A percentile compares a stretch with the other conserved stretches of the same genome.
phyloP scores from a whole-genome alignment of 371 early-diverging fungal genomes.

The Mucor ambiguus region DNA sequence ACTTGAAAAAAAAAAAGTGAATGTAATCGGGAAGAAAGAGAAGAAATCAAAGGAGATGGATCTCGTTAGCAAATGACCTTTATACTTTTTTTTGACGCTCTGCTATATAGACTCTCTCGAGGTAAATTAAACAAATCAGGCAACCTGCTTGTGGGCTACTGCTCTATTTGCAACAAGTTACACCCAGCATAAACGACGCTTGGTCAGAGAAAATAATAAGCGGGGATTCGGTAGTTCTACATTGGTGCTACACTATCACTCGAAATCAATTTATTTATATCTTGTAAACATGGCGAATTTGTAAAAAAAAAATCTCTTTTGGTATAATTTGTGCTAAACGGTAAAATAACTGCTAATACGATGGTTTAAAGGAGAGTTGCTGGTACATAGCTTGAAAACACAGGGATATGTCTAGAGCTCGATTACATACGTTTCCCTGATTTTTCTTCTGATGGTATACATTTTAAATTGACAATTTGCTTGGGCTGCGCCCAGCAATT shows the following conservation, averaged over 20 bases:
- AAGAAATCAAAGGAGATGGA: slow-evolving; percentile 1
- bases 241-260: not conserved
- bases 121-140: slow-evolving; percentile 10
- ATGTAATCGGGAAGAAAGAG: not conserved
- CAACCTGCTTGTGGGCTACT: slow-evolving; percentile 17
- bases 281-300: not conserved
- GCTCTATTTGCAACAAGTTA: slow-evolving; percentile 23
- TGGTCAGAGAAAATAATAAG: not conserved
- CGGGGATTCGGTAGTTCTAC: slow-evolving; percentile 9
- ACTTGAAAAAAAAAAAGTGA: not conserved
- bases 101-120: slow-evolving; percentile 1
- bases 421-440: too few relatives aligned
- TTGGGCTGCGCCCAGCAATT: not conserved
- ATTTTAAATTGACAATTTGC: not conserved
- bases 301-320: not conserved
- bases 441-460: too few relatives aligned
- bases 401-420: too few relatives aligned
- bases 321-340: not conserved
- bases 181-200: slow-evolving; percentile 9
- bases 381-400: too few relatives aligned
- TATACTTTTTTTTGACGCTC: slow-evolving; percentile 1
- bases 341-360: not conserved
- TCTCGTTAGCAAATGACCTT: not conserved
- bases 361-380: too few relatives aligned
- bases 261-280: not conserved